Evolutionary conservation across 176 grass and related monocot genomes (phyloP), one percentile per base, ranked within the genome.

Genomic region (Canna indica): DNA sequence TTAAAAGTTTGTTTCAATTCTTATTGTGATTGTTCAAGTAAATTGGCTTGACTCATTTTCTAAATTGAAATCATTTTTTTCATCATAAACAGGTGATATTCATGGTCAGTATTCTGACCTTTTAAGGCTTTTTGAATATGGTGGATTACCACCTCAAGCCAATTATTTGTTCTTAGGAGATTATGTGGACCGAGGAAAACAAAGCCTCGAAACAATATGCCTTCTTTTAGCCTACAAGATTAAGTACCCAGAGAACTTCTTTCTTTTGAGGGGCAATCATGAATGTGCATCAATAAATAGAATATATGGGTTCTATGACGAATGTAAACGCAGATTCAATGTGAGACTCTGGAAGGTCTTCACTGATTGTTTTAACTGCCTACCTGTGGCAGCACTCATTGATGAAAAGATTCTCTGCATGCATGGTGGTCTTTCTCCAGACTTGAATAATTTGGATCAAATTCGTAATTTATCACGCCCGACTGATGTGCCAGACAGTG

Each of bases 181-280:
- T 63, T 63, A 63, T 34, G 59, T 63, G 59, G 59, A 63, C 30
- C 59, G 59, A 63, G 30, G 30, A 63, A 63, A 63, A 63, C 59
- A 63, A 63, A 63, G 59, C 30, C 59, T 63, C 20, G 59, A 63
- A 33, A 63, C 59, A 30, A 63, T 63, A 63, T 63, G 59, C 59
- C 59, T 63, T 63, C 59, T 63, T 63, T 63, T 63, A 63, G 59
- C 59, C 14, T 63, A 63, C 59, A 63, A 63, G 30, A 63, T 63
- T 63, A 63, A 63, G 30, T 63, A 63, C 30, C 59, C 59, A 63
- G 59, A 63, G 30, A 63, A 63, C 26, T 63, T 63, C 14, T 63
- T 63, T 63, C 59, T 63, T 34, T 63, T 63, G 59, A 63, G 59
- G 28, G 59, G 59, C 59, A 63, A 63, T 63, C 59, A 63, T 63